Evolutionary conservation across 2,329 filamentous ascomycete species (phyloP), one percentile per base, ranked within the genome.

Genomic region (Claviceps sp.): DNA sequence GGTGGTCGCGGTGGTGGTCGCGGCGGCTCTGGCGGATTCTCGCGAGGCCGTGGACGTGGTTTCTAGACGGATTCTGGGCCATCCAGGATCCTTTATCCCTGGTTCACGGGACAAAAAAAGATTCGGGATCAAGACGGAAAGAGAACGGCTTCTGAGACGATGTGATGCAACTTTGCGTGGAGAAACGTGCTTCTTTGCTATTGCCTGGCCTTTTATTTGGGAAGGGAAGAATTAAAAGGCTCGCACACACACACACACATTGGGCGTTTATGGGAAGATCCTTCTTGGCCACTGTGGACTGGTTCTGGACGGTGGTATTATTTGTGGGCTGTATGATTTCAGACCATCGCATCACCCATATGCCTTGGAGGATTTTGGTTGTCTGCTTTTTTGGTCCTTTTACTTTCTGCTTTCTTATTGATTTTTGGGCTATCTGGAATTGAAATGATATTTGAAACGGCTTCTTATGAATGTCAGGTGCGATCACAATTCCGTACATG

Each of bases 11-110:
- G 50, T 20, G 50, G 46, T 5, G 50, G 50, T 29, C 51, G 51
- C 34, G 51, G 51, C 5, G 66, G 48, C 8, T 50, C 48, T 67
- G 64, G 68, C 40, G 66, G 71, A 50, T 67, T 75, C n/a, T 74
- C 75, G 23, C 66, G 67, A 44, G 56, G 66, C 47, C 59, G 69
- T 50, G 53, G 58, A 20, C 64, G 67, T 45, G 65, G 66, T 36
- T 66, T 64, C 57, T 65, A 62, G 36, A 14, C 22, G 16, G 8
- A 43, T 43, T 16, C 23, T 22, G 42, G 22, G 42, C 8, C 42
- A 26, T 44, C 20, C 20, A 20, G 20, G 20, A 20, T 20, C 7
- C 7, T n/a, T 44, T 6, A 34, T 34, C 3, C 29, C 3, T 22
- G 13, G 22, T 9, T 17, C 11, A 43, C 40, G 17, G 8, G 40